These are phyloP conservation scores for Penicillium sp. DNA, from an alignment of 2,329 filamentous ascomycete species.

Conservation along the genomic window DNA sequence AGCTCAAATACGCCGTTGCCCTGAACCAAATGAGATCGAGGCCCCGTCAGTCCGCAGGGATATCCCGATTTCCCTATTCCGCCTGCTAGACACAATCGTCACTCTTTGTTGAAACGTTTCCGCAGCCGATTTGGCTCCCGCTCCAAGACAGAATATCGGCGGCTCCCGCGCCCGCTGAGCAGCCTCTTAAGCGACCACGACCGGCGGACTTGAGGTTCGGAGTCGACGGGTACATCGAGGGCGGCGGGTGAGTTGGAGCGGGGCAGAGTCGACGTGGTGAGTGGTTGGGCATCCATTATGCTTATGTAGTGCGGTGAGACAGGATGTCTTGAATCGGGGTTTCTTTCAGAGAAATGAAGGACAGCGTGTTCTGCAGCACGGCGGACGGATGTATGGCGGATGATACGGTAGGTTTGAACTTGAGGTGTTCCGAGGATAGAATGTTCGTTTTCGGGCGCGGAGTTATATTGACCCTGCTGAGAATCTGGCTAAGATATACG, in stretches of 20 bases:
- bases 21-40: too few species aligned
- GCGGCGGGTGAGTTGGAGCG: constrained; percentile 1
- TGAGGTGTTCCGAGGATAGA: neutral
- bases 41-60: too few species aligned
- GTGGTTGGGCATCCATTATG: constrained; percentile 24
- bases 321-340: constrained; percentile 1
- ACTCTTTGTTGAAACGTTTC: constrained; percentile 23
- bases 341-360: neutral
- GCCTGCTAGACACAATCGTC: neutral
- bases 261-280: constrained; percentile 9
- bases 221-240: neutral
- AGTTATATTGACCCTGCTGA: neutral
- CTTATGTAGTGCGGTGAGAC: neutral
- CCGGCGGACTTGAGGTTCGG: constrained; percentile 5
- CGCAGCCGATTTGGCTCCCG: constrained; percentile 27
- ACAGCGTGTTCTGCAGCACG: neutral
- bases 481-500: neutral
- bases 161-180: constrained; percentile 23
- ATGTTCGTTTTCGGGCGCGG: neutral
- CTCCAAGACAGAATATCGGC: constrained; percentile 24
- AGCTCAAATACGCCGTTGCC: too few species aligned
- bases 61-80: neutral
- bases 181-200: constrained; percentile 26
- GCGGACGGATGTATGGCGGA: neutral
- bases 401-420: neutral